Evolutionary conservation across 306 rosid species (phyloP), one percentile per base, ranked within the genome.

Genomic region (Inga oerstediana): DNA sequence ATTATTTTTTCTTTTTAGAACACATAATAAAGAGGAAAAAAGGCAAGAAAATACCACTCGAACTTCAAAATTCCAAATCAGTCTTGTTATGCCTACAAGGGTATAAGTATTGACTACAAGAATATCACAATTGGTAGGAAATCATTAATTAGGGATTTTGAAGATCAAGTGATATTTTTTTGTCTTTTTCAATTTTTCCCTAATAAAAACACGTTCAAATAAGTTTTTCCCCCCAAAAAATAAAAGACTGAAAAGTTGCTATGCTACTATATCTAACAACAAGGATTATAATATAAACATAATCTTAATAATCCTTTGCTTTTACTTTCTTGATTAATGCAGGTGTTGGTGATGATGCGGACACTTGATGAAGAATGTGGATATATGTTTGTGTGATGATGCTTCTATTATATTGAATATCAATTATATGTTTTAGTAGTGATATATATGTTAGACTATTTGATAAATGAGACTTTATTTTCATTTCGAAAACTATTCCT

Each of bases 101-200:
- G 7, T 4, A 35, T 35, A 0, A 2, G 0, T 3, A 4, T 3
- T 35, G 5, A 4, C 37, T 3, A 35, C 0, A 3, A 35, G 0
- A 0, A 35, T 3, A 37, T 37, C 3, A 6, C 39, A 4, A 37
- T 37, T 37, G 6, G n/a, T n/a, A n/a, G n/a, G n/a, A n/a, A n/a
- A n/a, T n/a, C n/a, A n/a, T n/a, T n/a, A n/a, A n/a, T n/a, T 35
- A 3, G 37, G 4, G 37, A 35, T 35, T 35, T 35, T 35, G 4
- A 35, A 35, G 4, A 3, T 35, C 0, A 35, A 35, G 4, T 35
- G 37, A 4, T 35, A 3, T n/a, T 37, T 37, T 37, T 37, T 4
- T 37, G 6, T 37, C 5, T n/a, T n/a, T n/a, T n/a, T n/a, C n/a
- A n/a, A n/a, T 37, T 37, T 37, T 37, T 35, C 39, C 8, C 41